phyloP scores from a whole-genome alignment of 2,329 filamentous ascomycete species.

The Exophiala sideris region DNA sequence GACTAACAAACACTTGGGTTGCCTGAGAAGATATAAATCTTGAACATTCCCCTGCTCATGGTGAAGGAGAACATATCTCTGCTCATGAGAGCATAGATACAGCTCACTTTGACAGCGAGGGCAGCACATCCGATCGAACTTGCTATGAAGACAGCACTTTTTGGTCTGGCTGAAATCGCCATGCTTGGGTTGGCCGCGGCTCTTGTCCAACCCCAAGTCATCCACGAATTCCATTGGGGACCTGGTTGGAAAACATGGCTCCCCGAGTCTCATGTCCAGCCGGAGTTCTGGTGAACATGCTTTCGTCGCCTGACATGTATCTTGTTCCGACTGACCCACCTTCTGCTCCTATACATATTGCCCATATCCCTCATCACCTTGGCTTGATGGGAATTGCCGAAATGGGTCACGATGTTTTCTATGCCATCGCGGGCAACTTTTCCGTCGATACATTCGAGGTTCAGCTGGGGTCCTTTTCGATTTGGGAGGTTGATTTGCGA shows the following conservation, averaged over 20 bases:
- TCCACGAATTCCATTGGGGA: background rate
- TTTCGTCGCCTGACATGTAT: background rate
- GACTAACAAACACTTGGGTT: too few relatives aligned
- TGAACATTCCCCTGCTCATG: too few relatives aligned
- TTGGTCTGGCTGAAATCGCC: background rate
- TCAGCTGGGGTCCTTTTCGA: constrained; percentile 15
- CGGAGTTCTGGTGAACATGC: background rate
- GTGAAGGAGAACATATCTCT: too few relatives aligned
- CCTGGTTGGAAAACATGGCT: background rate
- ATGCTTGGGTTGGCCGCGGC: background rate
- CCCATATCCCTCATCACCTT: constrained; percentile 29
- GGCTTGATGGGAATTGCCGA: constrained; percentile 36
- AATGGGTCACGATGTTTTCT: constrained; percentile 22
- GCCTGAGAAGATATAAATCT: too few relatives aligned
- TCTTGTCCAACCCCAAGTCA: background rate
- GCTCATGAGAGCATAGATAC: too few relatives aligned
- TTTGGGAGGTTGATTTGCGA: constrained; percentile 25
- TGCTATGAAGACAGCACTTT: background rate
- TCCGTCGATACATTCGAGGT: constrained; percentile 7
- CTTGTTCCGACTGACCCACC: background rate
- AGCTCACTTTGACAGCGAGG: too few relatives aligned
- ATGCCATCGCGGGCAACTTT: constrained; percentile 15
- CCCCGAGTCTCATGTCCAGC: background rate
- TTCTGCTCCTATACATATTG: constrained; percentile 15
- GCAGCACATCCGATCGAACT: background rate